Evolutionary conservation across 371 early-diverging fungal genomes (phyloP).

Genomic region (Racocetra persica): DNA sequence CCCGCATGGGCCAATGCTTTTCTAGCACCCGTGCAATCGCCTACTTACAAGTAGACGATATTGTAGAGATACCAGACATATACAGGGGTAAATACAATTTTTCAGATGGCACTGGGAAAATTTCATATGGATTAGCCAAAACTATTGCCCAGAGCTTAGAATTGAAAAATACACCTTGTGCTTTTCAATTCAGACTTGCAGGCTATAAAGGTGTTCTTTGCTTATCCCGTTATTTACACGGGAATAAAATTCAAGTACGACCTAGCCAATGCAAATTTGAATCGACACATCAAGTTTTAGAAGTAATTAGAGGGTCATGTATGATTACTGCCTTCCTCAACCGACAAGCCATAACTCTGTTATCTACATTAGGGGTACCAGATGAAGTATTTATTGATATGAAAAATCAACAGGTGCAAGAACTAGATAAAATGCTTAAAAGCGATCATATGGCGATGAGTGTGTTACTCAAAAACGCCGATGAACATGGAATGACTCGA

Average conservation of each 20-base stretch:
- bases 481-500: conserved; percentile 62
- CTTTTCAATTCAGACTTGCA: conserved; percentile 85
- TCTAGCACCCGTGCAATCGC: conserved; percentile 68
- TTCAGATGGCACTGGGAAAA: conserved; percentile 86
- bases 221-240: conserved; percentile 32
- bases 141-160: conserved; percentile 60
- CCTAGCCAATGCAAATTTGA: conserved; percentile 77
- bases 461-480: conserved; percentile 58
- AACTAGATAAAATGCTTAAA: conserved; percentile 57
- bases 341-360: conserved; percentile 74
- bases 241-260: conserved; percentile 59
- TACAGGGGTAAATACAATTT: conserved; percentile 65
- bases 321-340: conserved; percentile 74
- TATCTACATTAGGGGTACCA: conserved; percentile 72
- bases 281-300: conserved; percentile 65
- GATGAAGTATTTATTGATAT: conserved; percentile 62
- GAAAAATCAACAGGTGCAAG: conserved; percentile 57
- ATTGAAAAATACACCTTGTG: conserved; percentile 63
- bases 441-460: conserved; percentile 57
- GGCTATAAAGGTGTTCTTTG: conserved; percentile 77
- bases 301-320: conserved; percentile 66
- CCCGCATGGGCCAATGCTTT: conserved; percentile 83
- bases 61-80: conserved; percentile 66
- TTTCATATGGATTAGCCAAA: conserved; percentile 59
- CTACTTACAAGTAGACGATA: conserved; percentile 51